A percentile compares a stretch with the other conserved stretches of the same genome.
phyloP scores from a whole-genome alignment of 495 filamentous ascomycete species.

The Aspergillus haitiensis region DNA sequence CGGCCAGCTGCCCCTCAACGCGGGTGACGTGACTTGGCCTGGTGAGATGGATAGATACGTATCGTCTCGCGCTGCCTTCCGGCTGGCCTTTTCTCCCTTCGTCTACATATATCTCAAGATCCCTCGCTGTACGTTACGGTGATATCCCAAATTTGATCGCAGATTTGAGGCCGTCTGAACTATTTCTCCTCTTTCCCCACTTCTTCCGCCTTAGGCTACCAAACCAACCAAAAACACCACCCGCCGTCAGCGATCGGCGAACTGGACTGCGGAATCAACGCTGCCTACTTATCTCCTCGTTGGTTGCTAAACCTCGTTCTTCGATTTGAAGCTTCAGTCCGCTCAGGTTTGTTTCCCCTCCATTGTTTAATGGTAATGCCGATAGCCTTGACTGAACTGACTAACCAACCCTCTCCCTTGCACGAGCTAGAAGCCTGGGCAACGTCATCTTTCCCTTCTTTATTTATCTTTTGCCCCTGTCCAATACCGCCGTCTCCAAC shows the following conservation, averaged over 20 bases:
- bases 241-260: background rate
- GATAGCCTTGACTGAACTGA: background rate
- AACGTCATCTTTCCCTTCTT: background rate
- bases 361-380: background rate
- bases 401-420: background rate
- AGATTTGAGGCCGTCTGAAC: background rate
- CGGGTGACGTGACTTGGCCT: slow-evolving; percentile 14
- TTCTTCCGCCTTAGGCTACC: background rate
- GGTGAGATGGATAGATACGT: slow-evolving; percentile 17
- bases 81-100: background rate
- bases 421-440: background rate
- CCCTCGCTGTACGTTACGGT: background rate
- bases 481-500: background rate
- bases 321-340: background rate
- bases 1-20: slow-evolving; percentile 16
- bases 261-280: background rate
- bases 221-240: background rate
- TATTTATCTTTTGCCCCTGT: background rate
- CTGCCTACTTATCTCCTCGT: background rate
- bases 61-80: slow-evolving; percentile 1
- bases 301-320: background rate
- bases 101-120: background rate
- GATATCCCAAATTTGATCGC: background rate
- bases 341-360: background rate
- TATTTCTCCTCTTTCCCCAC: slow-evolving; percentile 6